Evolutionary conservation across 2,329 filamentous ascomycete genomes (phyloP), one percentile per base, ranked within the genome.

Genomic region (Fusarium sp.): DNA sequence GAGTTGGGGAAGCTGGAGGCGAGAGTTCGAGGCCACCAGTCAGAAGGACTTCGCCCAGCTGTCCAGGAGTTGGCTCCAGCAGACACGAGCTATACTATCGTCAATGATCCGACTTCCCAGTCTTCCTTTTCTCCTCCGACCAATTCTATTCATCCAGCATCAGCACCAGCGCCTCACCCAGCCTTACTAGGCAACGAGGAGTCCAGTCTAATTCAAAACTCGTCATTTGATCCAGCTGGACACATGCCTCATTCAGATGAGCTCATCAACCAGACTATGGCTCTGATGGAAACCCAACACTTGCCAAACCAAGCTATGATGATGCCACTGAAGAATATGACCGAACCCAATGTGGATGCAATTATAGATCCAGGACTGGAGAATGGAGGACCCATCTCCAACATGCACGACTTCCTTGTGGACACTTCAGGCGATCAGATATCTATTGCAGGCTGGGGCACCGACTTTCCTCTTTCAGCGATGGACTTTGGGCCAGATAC

Each of bases 281-380:
- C 31, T 3, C 15, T 62, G 6, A 39, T 39, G 16, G 41, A 62
- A 8, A 12, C 33, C 2, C 53, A 36, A 9, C 60, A 39, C 10
- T 22, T 47, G 3, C 53, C 60, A 20, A 30, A 58, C 5, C 41
- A 47, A 47, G 13, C 15, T 22, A 30, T 38, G 33, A 38, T 41
- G 20, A 28, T 63, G 12, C 53, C 60, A 10, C 41, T 58, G 0
- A 39, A 59, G 16, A 4, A 36, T 11, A 9, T 48, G 20, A 20
- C 2, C 1, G 35, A 41, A 12, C 22, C 20, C 4, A 41, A 1
- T 6, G 16, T 15, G 1, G 10, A 24, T 24, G 11, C 13, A 7
- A 18, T 39, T 6, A 3, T 24, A 20, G 28, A 33, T 2, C 8
- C 22, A 10, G 53, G 41, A 31, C 33, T 31, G 4, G 53, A 30